Base-by-base conservation (phyloP, 108 stramenopile genomes). In the Chaetoceros tenuissimus region DNA sequence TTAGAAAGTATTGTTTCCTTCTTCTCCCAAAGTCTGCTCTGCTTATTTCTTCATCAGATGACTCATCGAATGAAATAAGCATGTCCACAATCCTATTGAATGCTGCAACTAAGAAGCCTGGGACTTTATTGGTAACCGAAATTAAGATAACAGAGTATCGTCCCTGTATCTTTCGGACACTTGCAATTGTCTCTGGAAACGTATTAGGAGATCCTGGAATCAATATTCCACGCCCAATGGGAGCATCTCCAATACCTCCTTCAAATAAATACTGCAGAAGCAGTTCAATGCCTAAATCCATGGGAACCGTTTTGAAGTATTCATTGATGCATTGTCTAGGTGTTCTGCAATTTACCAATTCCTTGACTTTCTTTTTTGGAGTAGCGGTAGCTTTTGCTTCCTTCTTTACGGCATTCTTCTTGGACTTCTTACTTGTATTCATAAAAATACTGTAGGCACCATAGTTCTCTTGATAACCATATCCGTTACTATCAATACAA, bases 241-340 rank as follows among this genome's bases (percentile, higher is more conserved):
- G 53, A 2, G 44, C 60, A 57, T 49, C 34, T 16, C 68, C 52
- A 20, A 64, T 60, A 18, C 73, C 61, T 5, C 84, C 81, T 77
- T 79, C 80, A 18, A 86, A 69, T 22, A 86, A 61, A 47, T 75
- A 86, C 48, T 54, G 61, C 24, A 80, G 46, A 20, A 61, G 57
- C 1, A 53, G 61, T 5, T 74, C 57, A 50, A 61, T 75, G 20
- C 73, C 79, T 31, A 78, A 65, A 50, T 78, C 72, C 16, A 73
- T 66, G 13, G 81, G 74, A 24, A 78, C 50, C 5, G 52, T 57
- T 54, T 55, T 65, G 19, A 86, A 60, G 45, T 78, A 80, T 34
- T 77, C 68, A 46, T 62, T 61, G 13, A 66, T 76, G 60, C 64
- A 63, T 48, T 76, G 71, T 29, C 61, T 65, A 0, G 81, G 71